Evolutionary conservation across 306 rosid species (phyloP).

Genomic region (Citrullus amarus): DNA sequence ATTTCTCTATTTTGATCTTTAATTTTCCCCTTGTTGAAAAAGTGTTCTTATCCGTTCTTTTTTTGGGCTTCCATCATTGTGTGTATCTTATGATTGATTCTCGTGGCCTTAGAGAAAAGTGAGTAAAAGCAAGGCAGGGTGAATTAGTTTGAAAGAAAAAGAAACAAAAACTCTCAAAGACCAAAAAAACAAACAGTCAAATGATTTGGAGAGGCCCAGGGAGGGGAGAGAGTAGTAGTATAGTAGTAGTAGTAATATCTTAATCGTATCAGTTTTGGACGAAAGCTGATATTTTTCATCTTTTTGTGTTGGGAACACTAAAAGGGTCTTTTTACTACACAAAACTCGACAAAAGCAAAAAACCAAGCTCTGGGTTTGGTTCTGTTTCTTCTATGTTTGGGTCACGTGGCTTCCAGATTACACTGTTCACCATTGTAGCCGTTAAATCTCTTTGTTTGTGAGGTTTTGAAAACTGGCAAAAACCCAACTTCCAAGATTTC

Average conservation of each 20-base stretch:
- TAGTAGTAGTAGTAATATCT: background rate
- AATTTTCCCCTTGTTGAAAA: background rate
- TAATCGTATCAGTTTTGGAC: background rate
- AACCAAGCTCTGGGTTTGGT: background rate
- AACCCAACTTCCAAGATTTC: background rate
- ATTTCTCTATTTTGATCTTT: background rate
- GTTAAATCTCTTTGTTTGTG: background rate
- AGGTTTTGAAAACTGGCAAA: background rate
- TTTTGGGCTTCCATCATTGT: background rate
- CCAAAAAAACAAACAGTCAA: background rate
- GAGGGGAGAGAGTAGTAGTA: background rate
- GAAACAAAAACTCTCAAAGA: background rate
- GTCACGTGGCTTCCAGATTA: conserved; percentile 7
- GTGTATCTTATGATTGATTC: background rate
- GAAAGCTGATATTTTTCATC: background rate
- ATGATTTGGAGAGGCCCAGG: conserved; percentile 4
- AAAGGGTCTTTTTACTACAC: background rate
- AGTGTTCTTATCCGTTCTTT: background rate
- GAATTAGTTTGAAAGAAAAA: background rate
- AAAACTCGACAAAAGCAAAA: background rate
- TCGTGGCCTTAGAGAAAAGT: background rate
- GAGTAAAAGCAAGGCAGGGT: background rate
- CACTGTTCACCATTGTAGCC: background rate
- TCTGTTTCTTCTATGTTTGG: background rate
- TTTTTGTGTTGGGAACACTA: background rate